Evolutionary conservation across 163 green algal genomes (phyloP).

Genomic region (Volvox carteri): DNA sequence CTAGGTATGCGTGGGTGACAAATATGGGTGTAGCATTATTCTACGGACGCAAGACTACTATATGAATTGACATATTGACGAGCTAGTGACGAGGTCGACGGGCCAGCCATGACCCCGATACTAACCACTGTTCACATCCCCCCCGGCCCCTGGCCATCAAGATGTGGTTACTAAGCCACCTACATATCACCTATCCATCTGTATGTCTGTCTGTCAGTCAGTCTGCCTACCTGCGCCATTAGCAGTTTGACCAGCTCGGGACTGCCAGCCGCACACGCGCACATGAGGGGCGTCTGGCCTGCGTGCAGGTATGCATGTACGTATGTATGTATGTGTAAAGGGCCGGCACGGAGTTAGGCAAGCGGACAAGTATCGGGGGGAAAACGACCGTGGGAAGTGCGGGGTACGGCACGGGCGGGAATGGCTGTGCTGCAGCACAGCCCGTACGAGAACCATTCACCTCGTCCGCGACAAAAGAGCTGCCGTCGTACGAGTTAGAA

Average conservation of each 20-base stretch:
- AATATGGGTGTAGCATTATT: too few species aligned
- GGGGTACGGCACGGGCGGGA: neutral
- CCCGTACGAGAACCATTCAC: neutral
- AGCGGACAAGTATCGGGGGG: neutral
- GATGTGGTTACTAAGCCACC: too few species aligned
- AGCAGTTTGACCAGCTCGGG: conserved; percentile 46
- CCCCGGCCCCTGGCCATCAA: too few species aligned
- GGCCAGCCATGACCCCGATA: too few species aligned
- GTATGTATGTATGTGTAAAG: neutral
- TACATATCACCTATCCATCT: too few species aligned
- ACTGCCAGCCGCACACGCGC: conserved; percentile 5
- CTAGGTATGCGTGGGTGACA: too few species aligned
- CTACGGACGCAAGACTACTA: too few species aligned
- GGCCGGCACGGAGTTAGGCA: neutral
- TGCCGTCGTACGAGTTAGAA: too few species aligned
- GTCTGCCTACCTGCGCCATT: conserved; percentile 28
- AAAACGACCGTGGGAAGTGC: neutral
- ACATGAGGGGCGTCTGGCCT: conserved; percentile 48
- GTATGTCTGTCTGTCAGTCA: too few species aligned
- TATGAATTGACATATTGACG: too few species aligned
- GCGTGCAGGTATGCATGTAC: neutral
- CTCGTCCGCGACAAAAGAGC: neutral
- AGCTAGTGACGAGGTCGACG: too few species aligned
- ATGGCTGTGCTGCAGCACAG: neutral
- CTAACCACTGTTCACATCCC: too few species aligned